Base-by-base conservation (phyloP, 208 protist genomes). In the Jaenimonas drosophilae region DNA sequence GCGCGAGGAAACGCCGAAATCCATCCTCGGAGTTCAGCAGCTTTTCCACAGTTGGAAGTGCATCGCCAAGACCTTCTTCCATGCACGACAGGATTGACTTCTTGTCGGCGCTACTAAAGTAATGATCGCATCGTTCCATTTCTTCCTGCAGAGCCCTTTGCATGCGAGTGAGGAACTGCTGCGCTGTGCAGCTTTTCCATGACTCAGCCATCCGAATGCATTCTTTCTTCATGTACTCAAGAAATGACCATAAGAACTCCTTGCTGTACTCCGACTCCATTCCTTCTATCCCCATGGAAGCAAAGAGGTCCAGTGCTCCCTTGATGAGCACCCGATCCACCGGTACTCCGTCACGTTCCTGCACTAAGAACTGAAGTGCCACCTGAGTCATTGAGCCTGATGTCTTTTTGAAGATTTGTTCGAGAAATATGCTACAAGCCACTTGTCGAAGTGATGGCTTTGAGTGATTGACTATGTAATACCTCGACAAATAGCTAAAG, bases 401-500 rank as follows among this genome's bases (percentile, higher is more conserved):
- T 49, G 84, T 68, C 34, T 75, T 75, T 62, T 73, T 76, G 45
- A 88, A 77, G 27, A 91, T 52, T 46, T 87, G 80, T 44, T 91
- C 76, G 7, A 86, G 54, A 54, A 94, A 94, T 32, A 91, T 88
- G 37, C 62, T 76, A 19, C 88, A 50, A 2, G 76, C 86, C 4
- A 86, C 81, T 9, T 87, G 64, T 45, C 80, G 54, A 19, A 94
- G 67, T 9, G 79, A 80, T 1, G 75, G 76, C 58, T 93, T 89
- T 3, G 65, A 75, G 36, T 80, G 72, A 50, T 94, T 79, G 36
- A 86, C 67, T 49, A 89, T 90, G 53, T 86, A 94, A 46, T 77
- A 94, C 12, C 81, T 71, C 14, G 86, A 90, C 20, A 94, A 55
- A 33, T 94, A 94, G 1, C 64, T 66, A 54, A 94, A 94, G 14